Percentiles rank a stretch among this genome's conserved stretches.
Conservation (phyloP, 129 eudicot genomes). For the Ambrosia trifida region DNA sequence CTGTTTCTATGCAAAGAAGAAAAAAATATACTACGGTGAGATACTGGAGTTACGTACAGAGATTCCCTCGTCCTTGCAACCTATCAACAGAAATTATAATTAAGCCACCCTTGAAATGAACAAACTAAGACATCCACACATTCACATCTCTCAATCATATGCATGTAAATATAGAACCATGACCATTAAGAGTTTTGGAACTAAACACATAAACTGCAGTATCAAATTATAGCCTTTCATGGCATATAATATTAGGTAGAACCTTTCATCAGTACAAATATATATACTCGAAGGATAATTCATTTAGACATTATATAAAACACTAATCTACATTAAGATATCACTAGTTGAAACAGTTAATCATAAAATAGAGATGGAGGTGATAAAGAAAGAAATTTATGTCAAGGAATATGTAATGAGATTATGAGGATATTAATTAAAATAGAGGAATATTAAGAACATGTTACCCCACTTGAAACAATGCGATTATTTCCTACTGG, state of each 20-base stretch:
- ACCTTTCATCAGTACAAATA: background rate
- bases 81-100: background rate
- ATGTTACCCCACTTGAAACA: background rate
- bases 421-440: background rate
- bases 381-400: background rate
- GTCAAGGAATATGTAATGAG: background rate
- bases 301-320: background rate
- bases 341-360: background rate
- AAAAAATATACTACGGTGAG: background rate
- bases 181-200: background rate
- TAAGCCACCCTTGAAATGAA: background rate
- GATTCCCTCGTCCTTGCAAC: background rate
- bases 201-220: background rate
- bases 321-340: background rate
- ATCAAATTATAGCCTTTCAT: background rate
- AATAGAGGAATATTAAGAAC: background rate
- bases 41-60: background rate
- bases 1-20: background rate
- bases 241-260: background rate
- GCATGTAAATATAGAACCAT: background rate
- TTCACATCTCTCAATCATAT: background rate
- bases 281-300: background rate
- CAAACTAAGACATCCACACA: background rate
- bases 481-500: background rate
- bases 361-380: background rate